phyloP scores from a whole-genome alignment of 2,329 filamentous ascomycete genomes.

The Eutypa lata region DNA sequence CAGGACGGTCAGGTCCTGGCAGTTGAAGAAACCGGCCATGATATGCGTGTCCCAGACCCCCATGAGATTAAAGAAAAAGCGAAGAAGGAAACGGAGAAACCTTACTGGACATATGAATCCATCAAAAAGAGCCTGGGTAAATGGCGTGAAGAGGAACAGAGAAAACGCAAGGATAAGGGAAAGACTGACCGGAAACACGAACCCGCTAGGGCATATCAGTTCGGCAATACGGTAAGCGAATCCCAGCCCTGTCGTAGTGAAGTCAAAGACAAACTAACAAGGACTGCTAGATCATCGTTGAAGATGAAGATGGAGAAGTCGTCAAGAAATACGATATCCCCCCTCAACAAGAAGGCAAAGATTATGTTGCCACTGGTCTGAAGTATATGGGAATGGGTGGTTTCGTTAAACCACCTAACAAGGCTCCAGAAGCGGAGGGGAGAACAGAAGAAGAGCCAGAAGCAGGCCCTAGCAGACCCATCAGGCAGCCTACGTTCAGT shows the following conservation, averaged over 20 bases:
- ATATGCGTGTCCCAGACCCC: slow-evolving; percentile 11
- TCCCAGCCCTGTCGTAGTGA: neutral
- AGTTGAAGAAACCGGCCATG: slow-evolving; percentile 44
- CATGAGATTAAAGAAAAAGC: slow-evolving; percentile 27
- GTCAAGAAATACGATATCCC: slow-evolving; percentile 80
- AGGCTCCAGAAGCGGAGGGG: slow-evolving; percentile 27
- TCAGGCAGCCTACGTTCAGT: slow-evolving; percentile 35
- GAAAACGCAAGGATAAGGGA: slow-evolving; percentile 58
- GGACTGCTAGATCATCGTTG: slow-evolving; percentile 69
- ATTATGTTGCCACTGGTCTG: slow-evolving; percentile 42
- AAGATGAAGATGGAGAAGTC: slow-evolving; percentile 83
- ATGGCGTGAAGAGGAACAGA: slow-evolving; percentile 57
- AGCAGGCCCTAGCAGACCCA: slow-evolving; percentile 20
- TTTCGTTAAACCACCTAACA: slow-evolving; percentile 39
- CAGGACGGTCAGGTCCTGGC: slow-evolving; percentile 81
- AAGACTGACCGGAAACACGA: slow-evolving; percentile 58
- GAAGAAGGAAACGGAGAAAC: slow-evolving; percentile 32
- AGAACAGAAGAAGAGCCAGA: slow-evolving; percentile 20
- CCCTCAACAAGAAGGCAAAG: slow-evolving; percentile 44
- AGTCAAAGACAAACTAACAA: slow-evolving; percentile 23
- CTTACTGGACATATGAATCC: slow-evolving; percentile 41
- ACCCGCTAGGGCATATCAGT: slow-evolving; percentile 80
- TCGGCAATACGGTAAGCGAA: slow-evolving; percentile 67
- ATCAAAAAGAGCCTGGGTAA: slow-evolving; percentile 50
- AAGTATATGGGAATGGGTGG: slow-evolving; percentile 54